Evolutionary conservation across 306 rosid genomes (phyloP).

Genomic region (Cotoneaster glaucophyllus): DNA sequence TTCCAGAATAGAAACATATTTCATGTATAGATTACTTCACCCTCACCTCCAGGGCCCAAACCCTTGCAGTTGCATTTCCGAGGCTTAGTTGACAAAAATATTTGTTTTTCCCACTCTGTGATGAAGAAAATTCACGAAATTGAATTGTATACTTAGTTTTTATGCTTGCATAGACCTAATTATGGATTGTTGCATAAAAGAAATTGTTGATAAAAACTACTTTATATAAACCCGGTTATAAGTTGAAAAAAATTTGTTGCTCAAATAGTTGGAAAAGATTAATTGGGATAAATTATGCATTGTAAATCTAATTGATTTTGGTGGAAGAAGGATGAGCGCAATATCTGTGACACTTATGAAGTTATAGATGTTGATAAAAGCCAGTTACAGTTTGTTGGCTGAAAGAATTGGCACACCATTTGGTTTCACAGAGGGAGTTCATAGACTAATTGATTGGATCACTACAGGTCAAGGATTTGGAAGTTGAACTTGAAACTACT

Average conservation of each 20-base stretch:
- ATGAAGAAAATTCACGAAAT: background rate
- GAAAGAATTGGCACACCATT: background rate
- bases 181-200: background rate
- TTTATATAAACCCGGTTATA: background rate
- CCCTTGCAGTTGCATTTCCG: background rate
- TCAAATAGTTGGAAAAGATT: background rate
- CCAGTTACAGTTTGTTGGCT: background rate
- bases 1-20: background rate
- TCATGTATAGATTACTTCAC: background rate
- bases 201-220: background rate
- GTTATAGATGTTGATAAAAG: background rate
- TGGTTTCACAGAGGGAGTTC: background rate
- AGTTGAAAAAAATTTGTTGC: background rate
- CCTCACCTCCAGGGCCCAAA: background rate
- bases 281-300: background rate
- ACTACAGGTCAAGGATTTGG: conserved; percentile 96
- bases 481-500: conserved; percentile 79
- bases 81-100: background rate
- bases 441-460: conserved; percentile 22
- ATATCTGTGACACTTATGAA: background rate
- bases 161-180: background rate
- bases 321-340: background rate
- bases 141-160: background rate
- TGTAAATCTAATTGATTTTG: background rate
- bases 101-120: background rate